phyloP scores from a whole-genome alignment of 495 filamentous ascomycete genomes.

The Penicillium canariense region DNA sequence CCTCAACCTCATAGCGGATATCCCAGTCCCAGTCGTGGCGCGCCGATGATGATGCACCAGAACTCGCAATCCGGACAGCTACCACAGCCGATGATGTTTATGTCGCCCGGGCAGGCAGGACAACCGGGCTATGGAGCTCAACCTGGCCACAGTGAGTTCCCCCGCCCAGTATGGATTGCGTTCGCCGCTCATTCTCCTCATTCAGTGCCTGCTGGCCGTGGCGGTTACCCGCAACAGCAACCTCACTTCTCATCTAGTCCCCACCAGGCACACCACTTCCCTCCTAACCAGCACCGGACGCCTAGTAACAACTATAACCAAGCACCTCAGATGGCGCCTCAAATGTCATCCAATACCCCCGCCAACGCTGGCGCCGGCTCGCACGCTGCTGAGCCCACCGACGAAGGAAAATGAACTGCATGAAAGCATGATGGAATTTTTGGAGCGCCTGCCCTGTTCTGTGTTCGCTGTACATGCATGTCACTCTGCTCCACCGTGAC shows the following conservation, averaged over 20 bases:
- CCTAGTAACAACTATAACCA: conserved; percentile 59
- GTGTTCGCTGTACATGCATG: conserved; percentile 4
- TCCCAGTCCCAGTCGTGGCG: conserved; percentile 74
- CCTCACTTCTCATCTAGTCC: conserved; percentile 63
- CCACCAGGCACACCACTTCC: conserved; percentile 65
- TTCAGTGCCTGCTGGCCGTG: conserved; percentile 57
- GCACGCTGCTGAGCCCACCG: conserved; percentile 46
- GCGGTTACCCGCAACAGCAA: conserved; percentile 56
- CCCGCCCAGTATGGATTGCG: not conserved
- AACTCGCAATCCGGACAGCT: conserved; percentile 73
- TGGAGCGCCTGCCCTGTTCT: conserved; percentile 9
- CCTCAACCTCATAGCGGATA: conserved; percentile 72
- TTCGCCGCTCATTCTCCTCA: not conserved
- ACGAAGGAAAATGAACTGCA: conserved; percentile 56
- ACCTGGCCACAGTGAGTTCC: conserved; percentile 62
- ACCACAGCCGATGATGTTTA: conserved; percentile 57
- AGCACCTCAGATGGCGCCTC: conserved; percentile 48
- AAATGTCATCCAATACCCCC: conserved; percentile 42
- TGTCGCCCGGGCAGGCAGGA: conserved; percentile 66
- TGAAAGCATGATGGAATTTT: conserved; percentile 9
- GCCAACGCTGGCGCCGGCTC: conserved; percentile 35
- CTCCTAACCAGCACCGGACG: conserved; percentile 57
- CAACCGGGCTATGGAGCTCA: conserved; percentile 64
- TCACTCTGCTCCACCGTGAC: conserved; percentile 3
- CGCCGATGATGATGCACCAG: conserved; percentile 83